phyloP scores from a whole-genome alignment of 1,284 basidiomycete species.

The Puccinia sorghi region DNA sequence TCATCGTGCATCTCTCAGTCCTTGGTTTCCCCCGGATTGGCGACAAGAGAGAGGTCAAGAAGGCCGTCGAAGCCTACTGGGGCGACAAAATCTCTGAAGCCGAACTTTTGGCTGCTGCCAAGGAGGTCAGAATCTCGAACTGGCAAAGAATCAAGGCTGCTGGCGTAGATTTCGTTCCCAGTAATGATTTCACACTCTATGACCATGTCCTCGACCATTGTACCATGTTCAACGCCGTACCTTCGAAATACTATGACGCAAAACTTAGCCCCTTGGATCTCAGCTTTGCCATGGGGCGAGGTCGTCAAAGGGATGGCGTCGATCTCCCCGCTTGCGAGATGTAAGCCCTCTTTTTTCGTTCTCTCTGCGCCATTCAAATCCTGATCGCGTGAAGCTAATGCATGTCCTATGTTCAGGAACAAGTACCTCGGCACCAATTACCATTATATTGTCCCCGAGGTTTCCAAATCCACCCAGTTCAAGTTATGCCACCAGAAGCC shows the following conservation, averaged over 20 bases:
- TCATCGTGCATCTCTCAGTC: slow-evolving; percentile 59
- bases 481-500: slow-evolving; percentile 76
- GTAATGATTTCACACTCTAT: slow-evolving; percentile 97
- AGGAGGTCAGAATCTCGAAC: slow-evolving; percentile 83
- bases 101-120: slow-evolving; percentile 83
- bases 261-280: slow-evolving; percentile 80
- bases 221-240: slow-evolving; percentile 93
- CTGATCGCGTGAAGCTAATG: not conserved
- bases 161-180: slow-evolving; percentile 89
- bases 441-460: slow-evolving; percentile 98
- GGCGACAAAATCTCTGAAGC: slow-evolving; percentile 85
- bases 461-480: slow-evolving; percentile 88
- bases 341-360: slow-evolving; percentile 61
- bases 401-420: slow-evolving; percentile 26
- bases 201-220: slow-evolving; percentile 99
- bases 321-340: slow-evolving; percentile 98
- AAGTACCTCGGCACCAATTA: slow-evolving; percentile 97
- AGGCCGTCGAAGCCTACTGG: slow-evolving; percentile 97
- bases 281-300: slow-evolving; percentile 82
- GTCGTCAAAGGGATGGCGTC: slow-evolving; percentile 82
- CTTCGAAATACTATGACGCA: slow-evolving; percentile 86
- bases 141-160: slow-evolving; percentile 85
- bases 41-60: slow-evolving; percentile 95
- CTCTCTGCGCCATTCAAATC: not conserved
- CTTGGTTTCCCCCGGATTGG: slow-evolving; percentile 98